Base-by-base conservation (phyloP, 2,329 filamentous ascomycete species). In the Stemphylium vesicarium region DNA sequence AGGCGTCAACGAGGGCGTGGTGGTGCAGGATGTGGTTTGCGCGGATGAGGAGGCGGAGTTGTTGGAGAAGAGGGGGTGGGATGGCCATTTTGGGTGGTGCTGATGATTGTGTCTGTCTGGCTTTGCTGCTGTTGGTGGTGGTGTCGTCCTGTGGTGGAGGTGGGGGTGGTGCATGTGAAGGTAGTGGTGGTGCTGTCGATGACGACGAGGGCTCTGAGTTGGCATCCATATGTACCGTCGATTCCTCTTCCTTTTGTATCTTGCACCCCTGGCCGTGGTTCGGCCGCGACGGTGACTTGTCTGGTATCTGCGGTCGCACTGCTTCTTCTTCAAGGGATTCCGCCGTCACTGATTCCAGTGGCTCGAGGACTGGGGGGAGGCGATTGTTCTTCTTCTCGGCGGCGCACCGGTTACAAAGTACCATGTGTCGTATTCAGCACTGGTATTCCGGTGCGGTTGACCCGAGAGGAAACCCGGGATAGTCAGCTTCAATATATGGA, bases 1-100 rank as follows among this genome's bases (percentile, higher is more conserved):
- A 84, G 2, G 80, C 82, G 51, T 84, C 82, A 31, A 85, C 71
- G 12, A 84, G 77, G 45, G 68, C 67, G 29, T 83, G 76, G 41
- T 80, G 68, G 63, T 84, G 80, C 0, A 84, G 75, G 42, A 84
- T 83, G 62, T 83, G 81, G 55, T 78, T 77, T 45, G 62, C 65
- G 32, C 65, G 65, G 15, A 68, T 67, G 26, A 68, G 52, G 29
- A 68, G 51, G 32, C 65, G 64, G 36, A 68, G 56, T 10, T 55
- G 50, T 33, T 65, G 59, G 9, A 57, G 57, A 18, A 68, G 60
- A 2, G 44, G 43, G 1, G 54, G 50, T 3, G 63, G 64, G 1
- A 63, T 48, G 9, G 35, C 43, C 47, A 53, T 60, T 31, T 22
- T 48, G 4, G 12, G 20, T 12, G 31, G 26, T 36, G 16, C 31